These are phyloP conservation scores for Rhododendron henanense DNA, from an alignment of 148 eudicot genomes.

Conservation along the genomic window DNA sequence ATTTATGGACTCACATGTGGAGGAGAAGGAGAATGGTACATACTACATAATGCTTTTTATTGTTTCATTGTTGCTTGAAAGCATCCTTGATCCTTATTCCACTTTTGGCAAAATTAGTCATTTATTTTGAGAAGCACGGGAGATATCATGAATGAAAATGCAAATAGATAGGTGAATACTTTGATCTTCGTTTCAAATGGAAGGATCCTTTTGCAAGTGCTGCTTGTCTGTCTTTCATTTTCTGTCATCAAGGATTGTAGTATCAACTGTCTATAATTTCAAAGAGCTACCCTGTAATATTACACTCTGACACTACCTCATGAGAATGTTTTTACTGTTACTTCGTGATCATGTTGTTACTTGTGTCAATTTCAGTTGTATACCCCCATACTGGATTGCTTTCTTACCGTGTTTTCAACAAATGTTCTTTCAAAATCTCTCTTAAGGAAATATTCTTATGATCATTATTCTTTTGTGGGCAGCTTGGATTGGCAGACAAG, in stretches of 20 bases:
- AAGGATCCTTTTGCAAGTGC: not conserved
- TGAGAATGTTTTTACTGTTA: not conserved
- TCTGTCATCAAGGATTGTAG: not conserved
- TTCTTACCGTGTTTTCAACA: not conserved
- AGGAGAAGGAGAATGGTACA: constrained; percentile 79
- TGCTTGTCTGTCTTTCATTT: not conserved
- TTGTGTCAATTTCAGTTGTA: not conserved
- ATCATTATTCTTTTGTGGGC: constrained; percentile 23
- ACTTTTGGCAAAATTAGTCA: not conserved
- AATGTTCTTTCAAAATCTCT: not conserved
- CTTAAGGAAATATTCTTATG: not conserved
- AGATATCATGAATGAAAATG: constrained; percentile 3
- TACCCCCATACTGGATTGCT: not conserved
- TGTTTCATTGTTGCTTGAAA: constrained; percentile 10
- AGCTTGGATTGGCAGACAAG: constrained; percentile 97
- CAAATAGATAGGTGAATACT: not conserved
- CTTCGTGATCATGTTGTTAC: not conserved
- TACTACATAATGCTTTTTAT: constrained; percentile 19
- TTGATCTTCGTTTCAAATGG: no score
- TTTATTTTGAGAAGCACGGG: not conserved
- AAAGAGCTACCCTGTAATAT: not conserved
- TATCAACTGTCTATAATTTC: not conserved
- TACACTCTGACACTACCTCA: constrained; percentile 1
- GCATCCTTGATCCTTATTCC: constrained; percentile 19
- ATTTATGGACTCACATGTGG: constrained; percentile 99